phyloP scores from a whole-genome alignment of 1,284 basidiomycete genomes.

The Schizophyllum amplum region DNA sequence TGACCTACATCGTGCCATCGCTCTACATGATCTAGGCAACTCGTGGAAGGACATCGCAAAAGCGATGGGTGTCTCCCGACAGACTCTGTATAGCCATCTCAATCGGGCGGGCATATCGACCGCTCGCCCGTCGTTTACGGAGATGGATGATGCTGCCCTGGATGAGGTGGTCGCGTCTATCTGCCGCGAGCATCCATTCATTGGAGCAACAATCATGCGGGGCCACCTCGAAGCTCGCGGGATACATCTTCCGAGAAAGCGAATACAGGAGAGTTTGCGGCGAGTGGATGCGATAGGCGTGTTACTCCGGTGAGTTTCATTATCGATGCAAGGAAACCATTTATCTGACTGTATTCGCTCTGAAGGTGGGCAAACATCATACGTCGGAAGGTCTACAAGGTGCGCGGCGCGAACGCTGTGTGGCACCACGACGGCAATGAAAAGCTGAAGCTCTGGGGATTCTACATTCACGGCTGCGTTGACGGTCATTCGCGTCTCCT shows the following conservation, averaged over 20 bases:
- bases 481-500: conserved; percentile 24
- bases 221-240: conserved; percentile 1
- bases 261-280: conserved; percentile 6
- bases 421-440: conserved; percentile 8
- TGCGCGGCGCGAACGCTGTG: conserved; percentile 6
- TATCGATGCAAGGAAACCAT: too few relatives aligned
- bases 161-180: conserved; percentile 8
- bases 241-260: neutral
- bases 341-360: too few relatives aligned
- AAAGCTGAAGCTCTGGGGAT: conserved; percentile 22
- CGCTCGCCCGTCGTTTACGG: neutral
- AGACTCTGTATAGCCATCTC: conserved; percentile 9
- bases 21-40: conserved; percentile 9
- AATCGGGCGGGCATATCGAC: neutral
- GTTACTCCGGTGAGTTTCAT: conserved; percentile 1
- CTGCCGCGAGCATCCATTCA: conserved; percentile 7
- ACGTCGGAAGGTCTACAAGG: neutral
- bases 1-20: conserved; percentile 1
- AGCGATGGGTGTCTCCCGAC: conserved; percentile 6
- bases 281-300: conserved; percentile 5
- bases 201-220: conserved; percentile 3
- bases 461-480: conserved; percentile 24
- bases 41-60: conserved; percentile 7
- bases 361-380: neutral
- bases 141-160: conserved; percentile 6